Evolutionary conservation across 2,329 filamentous ascomycete genomes (phyloP), one percentile per base, ranked within the genome.

Genomic region (Fusarium torulosum): DNA sequence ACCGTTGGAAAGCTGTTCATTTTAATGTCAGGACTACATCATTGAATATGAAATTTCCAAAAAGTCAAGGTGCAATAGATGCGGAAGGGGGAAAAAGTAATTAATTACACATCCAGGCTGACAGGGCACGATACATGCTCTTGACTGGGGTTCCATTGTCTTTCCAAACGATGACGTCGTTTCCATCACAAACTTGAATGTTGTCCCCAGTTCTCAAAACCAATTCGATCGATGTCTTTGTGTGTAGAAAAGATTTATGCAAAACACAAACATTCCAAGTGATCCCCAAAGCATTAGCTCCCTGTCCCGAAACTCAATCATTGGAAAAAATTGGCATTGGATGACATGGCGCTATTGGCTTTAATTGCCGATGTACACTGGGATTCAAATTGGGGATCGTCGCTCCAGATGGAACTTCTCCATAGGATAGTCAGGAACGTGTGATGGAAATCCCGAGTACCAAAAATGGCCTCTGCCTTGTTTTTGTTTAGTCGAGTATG

Each of bases 391-490:
- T 59, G 38, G 31, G 29, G 70, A 73, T 73, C 71, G 60, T 66
- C 71, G 15, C 67, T 73, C 58, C 71, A 72, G 47, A 64, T 38
- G 66, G 67, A 44, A 72, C 49, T 50, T 53, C 55, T 38, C 53
- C 54, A 49, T 53, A 23, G 35, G 38, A 74, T 73, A 74, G 69
- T 69, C 71, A 73, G 71, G 71, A 73, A 73, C 71, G 59, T 60
- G 59, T 53, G 29, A 46, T 50, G 61, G 29, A 59, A 61, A 66
- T 63, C 55, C 49, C 42, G 53, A 62, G 19, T 56, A 37, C 54
- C 63, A 63, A 70, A 50, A 52, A 56, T 59, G 55, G 20, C 27
- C 42, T 33, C 41, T 50, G 43, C 35, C 41, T 37, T 51, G 40
- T 33, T 25, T 44, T 15, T 29, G 40, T 21, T 40, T 33, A 15